Conservation (phyloP, 352 stramenopile species). For the Phytopythium boreale region DNA sequence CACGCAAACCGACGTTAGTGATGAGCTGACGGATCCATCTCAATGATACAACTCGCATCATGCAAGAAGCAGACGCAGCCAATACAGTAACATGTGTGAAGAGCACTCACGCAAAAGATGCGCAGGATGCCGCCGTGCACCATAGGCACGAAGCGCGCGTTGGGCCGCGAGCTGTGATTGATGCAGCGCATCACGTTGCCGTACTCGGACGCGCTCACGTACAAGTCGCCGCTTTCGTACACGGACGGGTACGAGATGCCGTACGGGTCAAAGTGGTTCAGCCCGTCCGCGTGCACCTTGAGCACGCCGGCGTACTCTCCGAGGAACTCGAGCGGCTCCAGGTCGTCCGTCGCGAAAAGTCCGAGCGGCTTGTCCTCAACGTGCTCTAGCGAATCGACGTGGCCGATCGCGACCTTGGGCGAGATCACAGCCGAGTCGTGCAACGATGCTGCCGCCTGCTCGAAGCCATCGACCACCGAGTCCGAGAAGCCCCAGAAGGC, state of each 20-base stretch:
- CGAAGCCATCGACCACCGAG: slow-evolving; percentile 43
- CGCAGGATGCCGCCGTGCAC: slow-evolving; percentile 60
- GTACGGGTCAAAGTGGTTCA: slow-evolving; percentile 56
- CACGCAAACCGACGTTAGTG: slow-evolving; percentile 1
- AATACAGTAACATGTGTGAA: not conserved
- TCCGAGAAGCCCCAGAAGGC: slow-evolving; percentile 73
- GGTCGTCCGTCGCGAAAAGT: slow-evolving; percentile 55
- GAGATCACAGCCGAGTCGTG: slow-evolving; percentile 35
- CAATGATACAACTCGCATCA: not conserved
- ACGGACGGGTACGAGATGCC: slow-evolving; percentile 68
- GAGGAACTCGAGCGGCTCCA: slow-evolving; percentile 41
- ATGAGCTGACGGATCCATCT: not conserved
- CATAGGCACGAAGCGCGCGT: slow-evolving; percentile 65
- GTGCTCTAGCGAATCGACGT: slow-evolving; percentile 42
- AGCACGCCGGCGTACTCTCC: slow-evolving; percentile 72
- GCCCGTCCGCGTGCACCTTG: slow-evolving; percentile 38
- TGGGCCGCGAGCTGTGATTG: slow-evolving; percentile 64
- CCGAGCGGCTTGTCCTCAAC: slow-evolving; percentile 52
- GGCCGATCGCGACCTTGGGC: slow-evolving; percentile 43
- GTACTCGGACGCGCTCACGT: slow-evolving; percentile 66
- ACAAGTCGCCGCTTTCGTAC: slow-evolving; percentile 62
- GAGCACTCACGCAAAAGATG: slow-evolving; percentile 69
- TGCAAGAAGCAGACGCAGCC: not conserved
- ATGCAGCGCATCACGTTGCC: slow-evolving; percentile 79
- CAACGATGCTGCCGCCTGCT: slow-evolving; percentile 25